Conservation (phyloP, 2,329 filamentous ascomycete genomes). For the Pezicula rhizophila region DNA sequence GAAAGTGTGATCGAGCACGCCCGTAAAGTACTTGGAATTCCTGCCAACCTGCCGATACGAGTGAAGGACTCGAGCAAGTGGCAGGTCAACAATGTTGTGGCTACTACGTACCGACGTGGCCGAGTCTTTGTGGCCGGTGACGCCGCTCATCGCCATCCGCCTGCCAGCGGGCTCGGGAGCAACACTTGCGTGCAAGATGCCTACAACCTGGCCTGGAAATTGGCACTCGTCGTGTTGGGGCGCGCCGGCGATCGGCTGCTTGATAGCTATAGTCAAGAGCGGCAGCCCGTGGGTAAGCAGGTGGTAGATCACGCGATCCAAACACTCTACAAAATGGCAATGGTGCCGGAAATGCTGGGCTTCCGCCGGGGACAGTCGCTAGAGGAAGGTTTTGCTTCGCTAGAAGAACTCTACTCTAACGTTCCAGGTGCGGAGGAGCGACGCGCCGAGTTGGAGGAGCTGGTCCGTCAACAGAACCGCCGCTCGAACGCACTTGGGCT, state of each 20-base stretch:
- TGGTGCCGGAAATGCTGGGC: conserved; percentile 37
- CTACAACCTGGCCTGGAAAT: conserved; percentile 47
- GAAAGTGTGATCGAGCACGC: neutral
- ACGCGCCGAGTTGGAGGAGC: conserved; percentile 30
- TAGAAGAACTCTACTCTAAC: neutral
- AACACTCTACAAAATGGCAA: conserved; percentile 42
- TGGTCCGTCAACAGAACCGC: neutral
- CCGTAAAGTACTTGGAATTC: neutral
- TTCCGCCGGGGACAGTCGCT: conserved; percentile 3
- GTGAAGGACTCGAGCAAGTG: neutral
- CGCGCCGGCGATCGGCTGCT: conserved; percentile 31
- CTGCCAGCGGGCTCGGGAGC: conserved; percentile 46
- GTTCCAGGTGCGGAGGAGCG: conserved; percentile 20
- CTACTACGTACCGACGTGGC: neutral
- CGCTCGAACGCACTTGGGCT: neutral
- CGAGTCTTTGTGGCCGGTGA: conserved; percentile 33
- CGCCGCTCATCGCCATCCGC: conserved; percentile 49
- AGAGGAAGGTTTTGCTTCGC: neutral
- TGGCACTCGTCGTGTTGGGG: conserved; percentile 36
- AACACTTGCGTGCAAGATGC: conserved; percentile 51
- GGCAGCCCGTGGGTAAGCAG: conserved; percentile 39
- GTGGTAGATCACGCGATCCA: conserved; percentile 51
- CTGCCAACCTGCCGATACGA: neutral
- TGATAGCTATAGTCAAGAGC: conserved; percentile 35
- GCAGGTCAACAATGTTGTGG: neutral